Conservation (phyloP, 169 alveolate species). For the Plasmodium inui region DNA sequence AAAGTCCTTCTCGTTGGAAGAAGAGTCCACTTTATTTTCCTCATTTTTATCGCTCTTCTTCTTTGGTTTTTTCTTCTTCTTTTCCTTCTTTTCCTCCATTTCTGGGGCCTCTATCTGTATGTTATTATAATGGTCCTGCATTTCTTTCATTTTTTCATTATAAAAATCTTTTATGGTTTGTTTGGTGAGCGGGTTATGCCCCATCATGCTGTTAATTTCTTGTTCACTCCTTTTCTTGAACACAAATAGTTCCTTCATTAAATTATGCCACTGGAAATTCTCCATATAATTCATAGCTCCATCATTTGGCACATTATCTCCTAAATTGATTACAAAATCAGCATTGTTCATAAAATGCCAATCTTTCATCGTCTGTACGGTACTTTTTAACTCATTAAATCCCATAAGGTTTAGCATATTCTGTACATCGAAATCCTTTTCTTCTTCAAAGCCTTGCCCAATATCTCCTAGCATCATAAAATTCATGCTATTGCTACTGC, state of each 20-base stretch:
- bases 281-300: neutral
- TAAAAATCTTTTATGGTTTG: slow-evolving; percentile 35
- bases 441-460: slow-evolving; percentile 54
- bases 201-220: neutral
- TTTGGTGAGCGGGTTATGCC: neutral
- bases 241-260: slow-evolving; percentile 49
- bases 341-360: slow-evolving; percentile 64
- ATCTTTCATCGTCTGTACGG: slow-evolving; percentile 43
- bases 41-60: neutral
- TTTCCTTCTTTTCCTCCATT: neutral
- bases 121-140: neutral
- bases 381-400: slow-evolving; percentile 68
- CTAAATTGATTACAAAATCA: slow-evolving; percentile 72
- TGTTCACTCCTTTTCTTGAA: slow-evolving; percentile 41
- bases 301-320: slow-evolving; percentile 58
- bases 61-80: neutral
- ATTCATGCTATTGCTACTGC: slow-evolving; percentile 47
- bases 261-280: slow-evolving; percentile 48
- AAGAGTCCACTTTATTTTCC: neutral
- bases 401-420: slow-evolving; percentile 40
- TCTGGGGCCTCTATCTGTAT: neutral
- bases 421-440: slow-evolving; percentile 10
- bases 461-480: slow-evolving; percentile 74
- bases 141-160: slow-evolving; percentile 17
- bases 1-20: neutral